These are phyloP conservation scores for Pseudomicrostroma phylloplanum DNA, from an alignment of 1,284 basidiomycete genomes.

Conservation along the genomic window DNA sequence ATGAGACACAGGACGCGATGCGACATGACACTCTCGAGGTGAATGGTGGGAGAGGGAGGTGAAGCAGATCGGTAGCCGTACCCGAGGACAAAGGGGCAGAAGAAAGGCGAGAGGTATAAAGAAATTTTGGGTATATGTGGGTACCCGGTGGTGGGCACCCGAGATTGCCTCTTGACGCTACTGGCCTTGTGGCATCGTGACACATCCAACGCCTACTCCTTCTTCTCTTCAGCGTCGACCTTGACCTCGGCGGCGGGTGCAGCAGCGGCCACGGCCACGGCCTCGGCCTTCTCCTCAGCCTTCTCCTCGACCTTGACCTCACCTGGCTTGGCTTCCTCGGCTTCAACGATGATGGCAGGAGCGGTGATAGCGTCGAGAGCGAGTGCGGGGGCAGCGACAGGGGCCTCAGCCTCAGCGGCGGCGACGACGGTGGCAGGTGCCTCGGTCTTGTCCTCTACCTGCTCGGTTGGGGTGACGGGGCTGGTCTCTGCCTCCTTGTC, in stretches of 20 bases:
- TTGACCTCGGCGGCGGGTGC: not conserved
- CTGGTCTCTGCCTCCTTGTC: not conserved
- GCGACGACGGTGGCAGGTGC: not conserved
- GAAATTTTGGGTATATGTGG: too few relatives aligned
- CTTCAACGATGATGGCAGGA: not conserved
- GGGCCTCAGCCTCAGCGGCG: not conserved
- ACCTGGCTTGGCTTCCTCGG: not conserved
- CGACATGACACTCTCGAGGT: too few relatives aligned
- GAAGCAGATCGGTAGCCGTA: too few relatives aligned
- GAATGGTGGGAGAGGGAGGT: too few relatives aligned
- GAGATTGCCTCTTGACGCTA: too few relatives aligned
- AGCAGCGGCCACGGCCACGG: not conserved
- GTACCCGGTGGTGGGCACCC: too few relatives aligned
- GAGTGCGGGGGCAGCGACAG: not conserved
- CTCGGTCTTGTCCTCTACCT: conserved; percentile 12
- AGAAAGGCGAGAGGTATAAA: too few relatives aligned
- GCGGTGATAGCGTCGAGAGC: not conserved
- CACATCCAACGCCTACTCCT: not conserved
- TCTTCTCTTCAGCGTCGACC: not conserved
- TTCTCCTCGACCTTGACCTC: conserved; percentile 2
- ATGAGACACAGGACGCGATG: too few relatives aligned
- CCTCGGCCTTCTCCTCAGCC: not conserved
- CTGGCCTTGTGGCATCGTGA: too few relatives aligned
- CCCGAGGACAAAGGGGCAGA: too few relatives aligned
- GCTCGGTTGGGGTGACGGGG: conserved; percentile 3